phyloP scores from a whole-genome alignment of 768 basidiomycete genomes.

The Scleroderma bovista region DNA sequence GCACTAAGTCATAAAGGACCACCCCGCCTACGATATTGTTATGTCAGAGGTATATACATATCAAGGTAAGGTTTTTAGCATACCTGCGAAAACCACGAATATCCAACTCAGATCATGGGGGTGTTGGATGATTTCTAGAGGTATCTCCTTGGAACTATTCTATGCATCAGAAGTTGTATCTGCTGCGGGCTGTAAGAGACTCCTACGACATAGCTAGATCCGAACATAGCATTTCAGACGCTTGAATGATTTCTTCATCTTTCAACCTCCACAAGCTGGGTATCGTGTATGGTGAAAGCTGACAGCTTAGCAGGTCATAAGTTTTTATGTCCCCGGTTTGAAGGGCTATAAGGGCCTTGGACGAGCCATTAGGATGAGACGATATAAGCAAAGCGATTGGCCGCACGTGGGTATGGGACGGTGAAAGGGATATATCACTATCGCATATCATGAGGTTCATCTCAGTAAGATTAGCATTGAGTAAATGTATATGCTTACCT shows the following conservation, averaged over 20 bases:
- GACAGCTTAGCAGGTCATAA: constrained; percentile 68
- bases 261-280: constrained; percentile 75
- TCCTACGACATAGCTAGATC: constrained; percentile 34
- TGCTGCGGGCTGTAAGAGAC: neutral
- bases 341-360: constrained; percentile 43
- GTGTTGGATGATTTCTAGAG: constrained; percentile 60
- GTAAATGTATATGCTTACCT: constrained; percentile 26
- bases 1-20: constrained; percentile 53
- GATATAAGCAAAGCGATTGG: constrained; percentile 9
- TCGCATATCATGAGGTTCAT: neutral
- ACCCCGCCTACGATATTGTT: constrained; percentile 46
- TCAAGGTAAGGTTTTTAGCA: constrained; percentile 7
- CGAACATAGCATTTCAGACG: constrained; percentile 34
- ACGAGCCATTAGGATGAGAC: constrained; percentile 4
- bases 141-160: constrained; percentile 35
- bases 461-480: neutral
- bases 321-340: constrained; percentile 60
- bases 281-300: constrained; percentile 60
- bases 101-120: constrained; percentile 69
- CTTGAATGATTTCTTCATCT: constrained; percentile 45
- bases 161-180: constrained; percentile 3
- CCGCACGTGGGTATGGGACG: constrained; percentile 67
- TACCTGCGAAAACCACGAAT: constrained; percentile 73
- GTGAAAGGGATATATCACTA: constrained; percentile 54
- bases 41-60: constrained; percentile 2